Evolutionary conservation across 2,329 filamentous ascomycete genomes (phyloP).

Genomic region (Colletotrichum theobromicola): DNA sequence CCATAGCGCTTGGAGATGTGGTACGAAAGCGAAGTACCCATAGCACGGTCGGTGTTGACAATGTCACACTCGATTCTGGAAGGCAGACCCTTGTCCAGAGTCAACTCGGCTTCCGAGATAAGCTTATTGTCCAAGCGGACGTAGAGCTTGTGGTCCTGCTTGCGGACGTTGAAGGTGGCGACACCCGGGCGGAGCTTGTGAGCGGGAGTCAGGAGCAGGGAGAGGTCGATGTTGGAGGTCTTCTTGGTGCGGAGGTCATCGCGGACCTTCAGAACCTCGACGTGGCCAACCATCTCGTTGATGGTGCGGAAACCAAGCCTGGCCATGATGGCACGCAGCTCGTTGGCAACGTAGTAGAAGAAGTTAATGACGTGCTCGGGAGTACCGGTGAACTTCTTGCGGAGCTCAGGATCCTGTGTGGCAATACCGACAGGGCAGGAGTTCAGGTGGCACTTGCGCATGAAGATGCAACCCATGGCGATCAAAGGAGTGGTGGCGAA

Average conservation of each 20-base stretch:
- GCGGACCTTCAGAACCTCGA: constrained; percentile 83
- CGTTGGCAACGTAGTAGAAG: constrained; percentile 97
- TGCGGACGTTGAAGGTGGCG: constrained; percentile 96
- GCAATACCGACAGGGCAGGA: constrained; percentile 93
- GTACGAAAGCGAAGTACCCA: constrained; percentile 94
- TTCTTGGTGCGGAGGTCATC: constrained; percentile 89
- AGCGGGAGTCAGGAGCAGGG: constrained; percentile 91
- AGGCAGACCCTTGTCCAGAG: constrained; percentile 91
- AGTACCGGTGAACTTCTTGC: constrained; percentile 91
- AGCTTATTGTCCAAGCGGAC: constrained; percentile 96
- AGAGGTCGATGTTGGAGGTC: constrained; percentile 92
- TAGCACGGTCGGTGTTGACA: constrained; percentile 92
- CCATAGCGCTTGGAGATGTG: constrained; percentile 94
- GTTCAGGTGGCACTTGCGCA: constrained; percentile 80
- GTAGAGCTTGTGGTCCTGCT: constrained; percentile 95
- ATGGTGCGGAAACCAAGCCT: constrained; percentile 92
- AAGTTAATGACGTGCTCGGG: constrained; percentile 99
- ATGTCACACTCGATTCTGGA: constrained; percentile 95
- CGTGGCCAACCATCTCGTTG: constrained; percentile 97
- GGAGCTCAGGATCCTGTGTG: constrained; percentile 91
- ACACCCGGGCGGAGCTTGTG: constrained; percentile 94
- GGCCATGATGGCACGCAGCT: constrained; percentile 96
- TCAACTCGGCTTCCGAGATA: constrained; percentile 92
- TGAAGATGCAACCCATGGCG: constrained; percentile 96
- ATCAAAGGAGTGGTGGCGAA: constrained; percentile 95